Base-by-base conservation (phyloP, 192 early-diverging fungal genomes). In the Backusella macrospora region DNA sequence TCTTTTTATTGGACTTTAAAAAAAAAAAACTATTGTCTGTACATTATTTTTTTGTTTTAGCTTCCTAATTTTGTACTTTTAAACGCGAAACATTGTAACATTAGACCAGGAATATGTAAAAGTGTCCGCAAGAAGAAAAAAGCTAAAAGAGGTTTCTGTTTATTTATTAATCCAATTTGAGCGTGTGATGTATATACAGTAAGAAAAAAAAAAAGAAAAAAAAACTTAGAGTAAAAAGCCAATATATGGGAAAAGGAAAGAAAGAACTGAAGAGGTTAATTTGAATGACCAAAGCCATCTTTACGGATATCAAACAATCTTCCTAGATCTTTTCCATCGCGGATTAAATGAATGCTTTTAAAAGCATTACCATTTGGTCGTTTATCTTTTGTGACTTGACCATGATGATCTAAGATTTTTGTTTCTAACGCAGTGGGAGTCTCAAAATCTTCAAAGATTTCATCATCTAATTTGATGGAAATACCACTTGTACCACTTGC, bases 311-410 rank as follows among this genome's bases (percentile, higher is more conserved):
- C 81, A 74, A 82, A 82, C 14, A 82, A 45, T 34, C 77, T 46
- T 26, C 81, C 81, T 21, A 82, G 39, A 13, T 82, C 81, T 45
- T 79, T 73, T 5, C 72, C 75, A 47, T 69, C 40, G 45, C 81
- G 43, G 34, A 76, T 29, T 14, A 82, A 47, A n/a, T 75, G 75
- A 29, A 82, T 74, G 38, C 77, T 82, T 74, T 82, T 82, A 55
- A 82, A 82, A 0, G 83, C 83, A 72, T 84, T 84, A 6, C 83
- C 83, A 73, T 84, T 82, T 4, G 82, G 82, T 5, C 82, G 80
- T 55, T 70, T 81, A 65, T 77, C 68, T 70, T 74, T 78, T 1
- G 77, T 66, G 16, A 84, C 73, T 49, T 73, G 40, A 47, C 82
- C 82, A 64, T 81, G 74, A 21, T 78, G 70, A 71, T 84, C 80